Conservation (phyloP, 345 rosid species). For the thale cress (Arabidopsis thaliana) region TAIR10.1 NC_003071.7:15093001-15093500, state of each 20-base stretch:
- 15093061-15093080: neutral
- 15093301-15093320: constrained; percentile 39
- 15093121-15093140: too few relatives aligned
- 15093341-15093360: constrained; percentile 50
- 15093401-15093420: constrained; percentile 42
- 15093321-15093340: constrained; percentile 42
- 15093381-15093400: constrained; percentile 17
- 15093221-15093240: constrained; percentile 46
- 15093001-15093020: neutral
- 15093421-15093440: constrained; percentile 46
- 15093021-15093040: neutral
- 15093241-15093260: constrained; percentile 42
- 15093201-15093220: constrained; percentile 41
- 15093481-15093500: constrained; percentile 21
- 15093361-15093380: constrained; percentile 44
- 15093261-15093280: constrained; percentile 34
- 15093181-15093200: constrained; percentile 33
- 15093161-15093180: constrained; percentile 30
- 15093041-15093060: neutral
- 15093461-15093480: constrained; percentile 34
- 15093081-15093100: neutral
- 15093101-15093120: neutral
- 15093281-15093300: constrained; percentile 3
- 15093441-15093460: constrained; percentile 43
- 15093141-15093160: neutral